A percentile compares a stretch with the other conserved stretches of the same genome.
These are phyloP conservation scores for Euphorbia schlechtendalii DNA, from an alignment of 441 rosid species.

Conservation along the genomic window DNA sequence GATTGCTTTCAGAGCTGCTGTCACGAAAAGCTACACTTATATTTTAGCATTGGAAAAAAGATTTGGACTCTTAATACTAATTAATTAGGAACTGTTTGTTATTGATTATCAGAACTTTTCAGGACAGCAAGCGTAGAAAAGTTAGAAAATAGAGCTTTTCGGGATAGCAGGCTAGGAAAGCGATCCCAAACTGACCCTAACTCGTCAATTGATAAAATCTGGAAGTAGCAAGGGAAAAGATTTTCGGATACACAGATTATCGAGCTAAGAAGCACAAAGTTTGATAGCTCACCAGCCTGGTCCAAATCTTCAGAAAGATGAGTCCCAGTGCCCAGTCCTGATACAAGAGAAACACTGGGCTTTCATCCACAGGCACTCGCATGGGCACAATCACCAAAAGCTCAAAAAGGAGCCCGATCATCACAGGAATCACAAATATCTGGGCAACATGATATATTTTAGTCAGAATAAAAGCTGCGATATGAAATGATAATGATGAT, in stretches of 20 bases:
- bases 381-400: slow-evolving; percentile 95
- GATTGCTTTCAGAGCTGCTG: too few relatives aligned
- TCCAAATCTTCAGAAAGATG: slow-evolving; percentile 95
- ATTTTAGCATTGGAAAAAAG: too few relatives aligned
- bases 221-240: too few relatives aligned
- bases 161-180: too few relatives aligned
- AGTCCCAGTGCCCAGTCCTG: slow-evolving; percentile 99
- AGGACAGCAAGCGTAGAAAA: too few relatives aligned
- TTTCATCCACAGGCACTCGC: slow-evolving; percentile 98
- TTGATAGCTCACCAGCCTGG: slow-evolving; percentile 60
- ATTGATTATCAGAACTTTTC: too few relatives aligned
- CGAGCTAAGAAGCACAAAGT: slow-evolving; percentile 3
- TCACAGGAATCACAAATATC: slow-evolving; percentile 86
- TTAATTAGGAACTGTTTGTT: too few relatives aligned
- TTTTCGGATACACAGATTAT: not conserved
- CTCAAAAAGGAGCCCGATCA: slow-evolving; percentile 90
- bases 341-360: slow-evolving; percentile 92
- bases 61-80: too few relatives aligned
- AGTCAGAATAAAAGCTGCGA: not conserved
- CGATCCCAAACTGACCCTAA: too few relatives aligned
- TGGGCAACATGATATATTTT: slow-evolving; percentile 20
- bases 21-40: too few relatives aligned
- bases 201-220: too few relatives aligned
- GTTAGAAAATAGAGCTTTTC: too few relatives aligned
- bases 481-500: not conserved